Evolutionary conservation across 2,329 filamentous ascomycete species (phyloP).

Genomic region (Phyllosticta ampelicida): DNA sequence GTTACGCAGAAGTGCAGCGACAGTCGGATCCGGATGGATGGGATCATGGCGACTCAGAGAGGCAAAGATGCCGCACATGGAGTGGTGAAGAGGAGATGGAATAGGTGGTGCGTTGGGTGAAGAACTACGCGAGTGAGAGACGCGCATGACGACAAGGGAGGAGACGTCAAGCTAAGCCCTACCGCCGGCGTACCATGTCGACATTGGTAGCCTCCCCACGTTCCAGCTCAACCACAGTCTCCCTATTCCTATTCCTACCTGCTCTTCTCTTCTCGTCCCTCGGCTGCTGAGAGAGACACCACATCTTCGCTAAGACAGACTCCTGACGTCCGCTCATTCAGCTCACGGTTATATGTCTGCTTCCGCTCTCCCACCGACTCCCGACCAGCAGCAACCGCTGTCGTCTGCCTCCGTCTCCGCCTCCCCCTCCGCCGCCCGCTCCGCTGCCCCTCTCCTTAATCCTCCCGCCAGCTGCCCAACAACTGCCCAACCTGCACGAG

Average conservation of each 20-base stretch:
- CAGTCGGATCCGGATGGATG: slow-evolving; percentile 17
- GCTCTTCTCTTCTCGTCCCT: neutral
- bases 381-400: neutral
- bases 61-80: slow-evolving; percentile 42
- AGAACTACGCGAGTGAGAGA: slow-evolving; percentile 4
- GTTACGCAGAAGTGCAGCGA: slow-evolving; percentile 20
- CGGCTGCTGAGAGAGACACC: neutral
- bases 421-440: neutral
- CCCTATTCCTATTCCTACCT: neutral
- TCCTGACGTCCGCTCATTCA: neutral
- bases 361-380: neutral
- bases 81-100: neutral
- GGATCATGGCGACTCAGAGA: slow-evolving; percentile 29
- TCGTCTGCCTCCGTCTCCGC: neutral
- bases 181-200: neutral
- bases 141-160: neutral
- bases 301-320: neutral
- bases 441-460: neutral
- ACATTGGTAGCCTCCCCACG: neutral
- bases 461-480: neutral
- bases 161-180: slow-evolving; percentile 4
- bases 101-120: slow-evolving; percentile 1
- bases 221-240: too few species aligned
- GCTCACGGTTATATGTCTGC: neutral
- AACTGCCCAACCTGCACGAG: neutral